These are phyloP conservation scores for Calcarisporium arbuscula DNA, from an alignment of 2,329 filamentous ascomycete species.

Conservation along the genomic window DNA sequence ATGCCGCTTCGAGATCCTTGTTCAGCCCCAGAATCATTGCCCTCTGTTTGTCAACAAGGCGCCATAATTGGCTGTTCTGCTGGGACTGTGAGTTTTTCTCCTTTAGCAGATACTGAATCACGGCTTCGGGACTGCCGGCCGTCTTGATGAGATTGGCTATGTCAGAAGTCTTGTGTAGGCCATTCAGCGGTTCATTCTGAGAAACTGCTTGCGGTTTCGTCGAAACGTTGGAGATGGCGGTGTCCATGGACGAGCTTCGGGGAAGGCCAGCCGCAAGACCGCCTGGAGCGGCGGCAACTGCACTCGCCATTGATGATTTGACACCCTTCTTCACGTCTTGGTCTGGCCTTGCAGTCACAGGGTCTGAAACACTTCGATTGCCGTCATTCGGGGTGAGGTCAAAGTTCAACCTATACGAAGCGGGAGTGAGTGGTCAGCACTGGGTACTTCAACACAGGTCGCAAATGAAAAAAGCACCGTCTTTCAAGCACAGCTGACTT, in stretches of 20 bases:
- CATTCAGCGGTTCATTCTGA: constrained; percentile 49
- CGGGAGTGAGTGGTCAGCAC: no score
- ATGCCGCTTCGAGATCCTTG: constrained; percentile 81
- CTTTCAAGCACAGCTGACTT: no score
- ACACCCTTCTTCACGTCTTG: constrained; percentile 31
- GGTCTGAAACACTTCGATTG: constrained; percentile 37
- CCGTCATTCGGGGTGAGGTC: constrained; percentile 41
- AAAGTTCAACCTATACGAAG: constrained; percentile 18
- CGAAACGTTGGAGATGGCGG: constrained; percentile 76
- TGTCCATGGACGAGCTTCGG: constrained; percentile 86
- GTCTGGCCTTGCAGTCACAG: constrained; percentile 36
- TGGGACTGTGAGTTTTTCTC: constrained; percentile 85
- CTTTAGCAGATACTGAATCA: constrained; percentile 80
- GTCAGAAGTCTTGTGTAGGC: constrained; percentile 59
- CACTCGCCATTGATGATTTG: constrained; percentile 41
- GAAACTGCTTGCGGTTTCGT: constrained; percentile 44
- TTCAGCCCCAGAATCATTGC: constrained; percentile 91
- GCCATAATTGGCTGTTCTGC: constrained; percentile 91
- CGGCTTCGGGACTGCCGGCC: constrained; percentile 82
- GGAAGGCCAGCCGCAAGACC: constrained; percentile 29
- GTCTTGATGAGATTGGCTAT: constrained; percentile 73
- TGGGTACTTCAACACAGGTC: neutral
- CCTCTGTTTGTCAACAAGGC: constrained; percentile 91
- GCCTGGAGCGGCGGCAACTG: constrained; percentile 32
- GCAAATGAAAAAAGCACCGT: neutral